These are phyloP conservation scores for Seiridium unicorne DNA, from an alignment of 2,329 filamentous ascomycete species.

Conservation along the genomic window DNA sequence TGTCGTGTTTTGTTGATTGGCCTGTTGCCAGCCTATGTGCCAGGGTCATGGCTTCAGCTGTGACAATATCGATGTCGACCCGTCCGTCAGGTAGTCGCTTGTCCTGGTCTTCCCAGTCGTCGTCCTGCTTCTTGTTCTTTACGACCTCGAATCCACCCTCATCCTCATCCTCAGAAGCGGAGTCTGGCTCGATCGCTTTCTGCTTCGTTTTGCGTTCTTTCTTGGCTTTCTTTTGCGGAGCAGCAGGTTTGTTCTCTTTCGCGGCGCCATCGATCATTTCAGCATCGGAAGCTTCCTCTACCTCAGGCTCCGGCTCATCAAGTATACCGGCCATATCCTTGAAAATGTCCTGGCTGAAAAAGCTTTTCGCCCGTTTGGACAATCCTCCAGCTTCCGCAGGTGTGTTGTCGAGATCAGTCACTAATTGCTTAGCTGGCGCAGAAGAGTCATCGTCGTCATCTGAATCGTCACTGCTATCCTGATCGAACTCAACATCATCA, in stretches of 20 bases:
- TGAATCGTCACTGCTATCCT: slow-evolving; percentile 62
- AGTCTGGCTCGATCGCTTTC: slow-evolving; percentile 17
- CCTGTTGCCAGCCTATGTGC: slow-evolving; percentile 90
- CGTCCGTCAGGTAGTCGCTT: slow-evolving; percentile 63
- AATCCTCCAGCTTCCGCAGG: slow-evolving; percentile 55
- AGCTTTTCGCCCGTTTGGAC: slow-evolving; percentile 81
- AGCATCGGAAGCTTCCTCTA: slow-evolving; percentile 24
- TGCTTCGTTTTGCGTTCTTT: slow-evolving; percentile 17
- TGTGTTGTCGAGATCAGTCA: slow-evolving; percentile 61
- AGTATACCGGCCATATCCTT: slow-evolving; percentile 71
- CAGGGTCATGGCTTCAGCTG: slow-evolving; percentile 97
- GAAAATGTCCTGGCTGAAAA: slow-evolving; percentile 96
- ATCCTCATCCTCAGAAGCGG: slow-evolving; percentile 28
- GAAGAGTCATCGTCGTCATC: slow-evolving; percentile 48
- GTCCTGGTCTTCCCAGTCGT: slow-evolving; percentile 66
- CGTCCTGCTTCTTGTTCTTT: slow-evolving; percentile 43
- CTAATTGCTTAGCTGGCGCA: slow-evolving; percentile 44
- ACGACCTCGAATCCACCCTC: slow-evolving; percentile 62
- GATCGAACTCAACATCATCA: slow-evolving; percentile 55
- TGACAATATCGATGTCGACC: slow-evolving; percentile 93
- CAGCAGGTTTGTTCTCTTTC: background rate
- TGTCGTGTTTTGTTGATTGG: slow-evolving; percentile 73
- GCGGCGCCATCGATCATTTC: slow-evolving; percentile 15
- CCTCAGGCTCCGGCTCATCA: slow-evolving; percentile 46
- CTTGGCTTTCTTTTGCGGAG: slow-evolving; percentile 21